Base-by-base conservation (phyloP, 2,329 filamentous ascomycete genomes). In the Trichoderma lentiforme region DNA sequence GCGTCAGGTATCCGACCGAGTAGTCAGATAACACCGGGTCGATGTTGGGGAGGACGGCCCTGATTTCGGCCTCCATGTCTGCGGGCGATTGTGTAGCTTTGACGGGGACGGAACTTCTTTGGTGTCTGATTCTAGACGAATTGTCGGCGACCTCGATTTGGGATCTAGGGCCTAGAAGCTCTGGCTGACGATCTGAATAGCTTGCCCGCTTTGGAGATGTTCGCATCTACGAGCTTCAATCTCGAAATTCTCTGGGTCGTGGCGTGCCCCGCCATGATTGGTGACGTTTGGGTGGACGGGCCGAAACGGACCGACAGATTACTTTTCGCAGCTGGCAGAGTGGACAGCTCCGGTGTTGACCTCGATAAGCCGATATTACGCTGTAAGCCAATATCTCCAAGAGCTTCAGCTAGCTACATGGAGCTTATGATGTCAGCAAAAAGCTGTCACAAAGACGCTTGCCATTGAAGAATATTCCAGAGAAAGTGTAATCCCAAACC, bases 21-120 rank as follows among this genome's bases (percentile, higher is more conserved):
- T 97, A 98, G 83, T 97, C 93, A 63, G 94, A 95, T 76, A 98
- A 86, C 74, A 97, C 88, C 72, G 92, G 93, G 83, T 98, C 95
- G 76, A 98, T 93, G 79, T 92, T 92, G 74, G 94, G 94, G 76
- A 97, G 89, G 76, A 94, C 89, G 73, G 91, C 86, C 84, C 92
- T 92, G 80, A 97, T 94, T 84, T 97, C 93, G 78, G 92, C 87
- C 82, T 97, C 94, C 94, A 97, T 97, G 74, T 73, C 82, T 62
- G 56, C 56, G 43, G 43, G n/a, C 26, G n/a, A 15, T 21, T 69
- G 39, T 51, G 28, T 39, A 14, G 6, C 24, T 24, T 39, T 21
- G 28, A 14, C 8, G 56, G 6, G 18, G 6, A 9, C 15, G 30
- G 30, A 39, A 26, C 7, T 3, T 26, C n/a, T 43, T 60, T 32